A percentile compares a stretch with the other conserved stretches of the same genome.
phyloP scores from a whole-genome alignment of 495 filamentous ascomycete genomes.

The Venustampulla echinocandica region DNA sequence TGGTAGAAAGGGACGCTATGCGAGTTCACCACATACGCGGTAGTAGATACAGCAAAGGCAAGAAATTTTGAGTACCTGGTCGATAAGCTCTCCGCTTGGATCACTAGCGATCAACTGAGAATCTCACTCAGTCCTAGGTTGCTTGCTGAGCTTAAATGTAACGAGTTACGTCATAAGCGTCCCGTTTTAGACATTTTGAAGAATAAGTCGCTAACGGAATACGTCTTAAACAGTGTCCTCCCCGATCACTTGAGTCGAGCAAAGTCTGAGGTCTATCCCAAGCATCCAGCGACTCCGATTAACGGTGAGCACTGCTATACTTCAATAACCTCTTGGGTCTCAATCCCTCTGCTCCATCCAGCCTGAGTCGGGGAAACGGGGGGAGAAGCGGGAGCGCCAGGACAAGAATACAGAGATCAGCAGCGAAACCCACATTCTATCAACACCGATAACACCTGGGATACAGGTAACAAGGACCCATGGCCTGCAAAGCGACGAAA shows the following conservation, averaged over 20 bases:
- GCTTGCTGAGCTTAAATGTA: conserved; percentile 9
- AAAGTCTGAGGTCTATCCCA: conserved; percentile 2
- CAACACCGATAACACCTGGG: conserved; percentile 1
- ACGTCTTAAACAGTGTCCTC: conserved; percentile 14
- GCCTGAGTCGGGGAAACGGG: conserved; percentile 1
- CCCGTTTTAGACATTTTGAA: conserved; percentile 11
- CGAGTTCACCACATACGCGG: conserved; percentile 15
- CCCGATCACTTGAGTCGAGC: conserved; percentile 10
- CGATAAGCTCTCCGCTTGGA: conserved; percentile 7
- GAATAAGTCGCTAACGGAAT: conserved; percentile 17
- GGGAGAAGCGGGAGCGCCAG: conserved; percentile 2
- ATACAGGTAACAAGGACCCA: conserved; percentile 1
- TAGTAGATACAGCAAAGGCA: conserved; percentile 15
- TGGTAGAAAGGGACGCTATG: conserved; percentile 7
- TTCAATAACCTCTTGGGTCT: conserved; percentile 2
- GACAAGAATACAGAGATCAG: not conserved
- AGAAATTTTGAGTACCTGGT: conserved; percentile 17
- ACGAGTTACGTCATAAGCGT: conserved; percentile 6
- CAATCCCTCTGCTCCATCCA: conserved; percentile 2
- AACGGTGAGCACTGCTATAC: not conserved
- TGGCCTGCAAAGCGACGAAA: too few species aligned
- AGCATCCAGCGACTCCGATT: conserved; percentile 1
- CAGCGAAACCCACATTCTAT: not conserved
- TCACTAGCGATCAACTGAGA: conserved; percentile 15
- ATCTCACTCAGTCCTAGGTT: conserved; percentile 16